phyloP scores from a whole-genome alignment of 2,329 filamentous ascomycete species.

The Fusarium falciforme region DNA sequence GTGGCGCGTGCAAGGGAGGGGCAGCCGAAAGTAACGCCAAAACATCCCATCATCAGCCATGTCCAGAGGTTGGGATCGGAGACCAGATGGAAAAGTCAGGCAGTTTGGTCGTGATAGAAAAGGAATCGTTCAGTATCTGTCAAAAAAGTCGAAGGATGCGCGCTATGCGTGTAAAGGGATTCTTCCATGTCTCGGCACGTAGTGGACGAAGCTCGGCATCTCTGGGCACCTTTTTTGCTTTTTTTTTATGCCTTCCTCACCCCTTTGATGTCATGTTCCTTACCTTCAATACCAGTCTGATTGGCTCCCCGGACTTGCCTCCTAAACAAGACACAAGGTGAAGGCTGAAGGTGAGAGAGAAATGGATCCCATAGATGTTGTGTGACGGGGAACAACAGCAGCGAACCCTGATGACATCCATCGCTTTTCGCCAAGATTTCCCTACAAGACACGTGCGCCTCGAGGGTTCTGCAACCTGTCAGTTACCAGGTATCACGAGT shows the following conservation, averaged over 20 bases:
- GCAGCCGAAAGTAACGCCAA: constrained; percentile 19
- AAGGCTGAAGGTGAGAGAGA: not conserved
- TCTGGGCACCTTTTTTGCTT: constrained; percentile 3
- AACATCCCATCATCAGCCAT: constrained; percentile 3
- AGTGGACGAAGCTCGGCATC: constrained; percentile 23
- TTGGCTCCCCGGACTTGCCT: not conserved
- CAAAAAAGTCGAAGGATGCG: not conserved
- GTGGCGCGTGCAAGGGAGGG: constrained; percentile 23
- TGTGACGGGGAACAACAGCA: constrained; percentile 6
- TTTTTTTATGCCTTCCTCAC: not conserved
- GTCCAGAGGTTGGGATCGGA: not conserved
- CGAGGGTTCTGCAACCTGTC: constrained; percentile 1
- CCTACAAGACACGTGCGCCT: not conserved
- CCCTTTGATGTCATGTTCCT: not conserved
- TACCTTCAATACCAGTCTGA: not conserved
- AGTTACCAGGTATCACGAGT: constrained; percentile 5
- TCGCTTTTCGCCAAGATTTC: not conserved
- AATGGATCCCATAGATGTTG: not conserved
- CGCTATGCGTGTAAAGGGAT: not conserved
- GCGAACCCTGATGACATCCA: constrained; percentile 27
- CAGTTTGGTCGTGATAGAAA: not conserved
- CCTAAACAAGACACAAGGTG: not conserved
- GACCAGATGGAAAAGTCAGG: not conserved
- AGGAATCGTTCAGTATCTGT: not conserved
- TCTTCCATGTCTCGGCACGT: constrained; percentile 1